These are phyloP conservation scores for Testicularia cyperi DNA, from an alignment of 1,284 basidiomycete species.

Conservation along the genomic window DNA sequence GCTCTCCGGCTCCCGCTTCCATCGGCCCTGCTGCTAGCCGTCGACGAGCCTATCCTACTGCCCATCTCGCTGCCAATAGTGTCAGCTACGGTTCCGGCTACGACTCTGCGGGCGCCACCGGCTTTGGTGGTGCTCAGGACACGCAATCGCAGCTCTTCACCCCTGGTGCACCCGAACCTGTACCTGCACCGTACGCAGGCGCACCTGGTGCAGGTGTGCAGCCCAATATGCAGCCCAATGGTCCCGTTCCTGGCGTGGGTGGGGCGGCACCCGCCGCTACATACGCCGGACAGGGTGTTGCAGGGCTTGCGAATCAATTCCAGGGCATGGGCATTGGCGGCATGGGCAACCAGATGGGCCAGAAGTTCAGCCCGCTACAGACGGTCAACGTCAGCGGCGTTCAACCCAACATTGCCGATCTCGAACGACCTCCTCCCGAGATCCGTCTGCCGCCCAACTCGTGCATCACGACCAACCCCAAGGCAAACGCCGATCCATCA, in stretches of 20 bases:
- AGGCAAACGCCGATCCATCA: slow-evolving; percentile 81
- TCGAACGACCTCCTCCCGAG: slow-evolving; percentile 79
- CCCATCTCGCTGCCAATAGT: slow-evolving; percentile 59
- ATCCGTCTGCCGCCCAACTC: slow-evolving; percentile 82
- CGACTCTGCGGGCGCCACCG: slow-evolving; percentile 58
- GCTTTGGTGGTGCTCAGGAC: slow-evolving; percentile 23
- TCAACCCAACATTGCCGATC: slow-evolving; percentile 76
- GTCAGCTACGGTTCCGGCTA: slow-evolving; percentile 60
- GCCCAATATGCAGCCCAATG: slow-evolving; percentile 20
- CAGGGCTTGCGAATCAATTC: slow-evolving; percentile 79
- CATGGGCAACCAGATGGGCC: slow-evolving; percentile 54
- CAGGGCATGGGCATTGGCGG: slow-evolving; percentile 75
- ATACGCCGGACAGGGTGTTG: slow-evolving; percentile 61
- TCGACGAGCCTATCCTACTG: slow-evolving; percentile 62
- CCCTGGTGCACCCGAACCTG: slow-evolving; percentile 37
- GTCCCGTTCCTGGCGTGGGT: slow-evolving; percentile 8
- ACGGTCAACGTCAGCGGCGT: slow-evolving; percentile 50
- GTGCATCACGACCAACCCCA: slow-evolving; percentile 76
- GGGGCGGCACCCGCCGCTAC: slow-evolving; percentile 16
- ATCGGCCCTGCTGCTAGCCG: slow-evolving; percentile 60
- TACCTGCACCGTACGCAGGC: slow-evolving; percentile 18
- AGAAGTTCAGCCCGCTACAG: slow-evolving; percentile 41
- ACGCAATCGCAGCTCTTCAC: slow-evolving; percentile 37
- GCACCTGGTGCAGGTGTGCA: slow-evolving; percentile 24
- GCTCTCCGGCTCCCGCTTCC: slow-evolving; percentile 59